Conservation (phyloP, 1,284 basidiomycete species). For the Chondrostereum purpureum region DNA sequence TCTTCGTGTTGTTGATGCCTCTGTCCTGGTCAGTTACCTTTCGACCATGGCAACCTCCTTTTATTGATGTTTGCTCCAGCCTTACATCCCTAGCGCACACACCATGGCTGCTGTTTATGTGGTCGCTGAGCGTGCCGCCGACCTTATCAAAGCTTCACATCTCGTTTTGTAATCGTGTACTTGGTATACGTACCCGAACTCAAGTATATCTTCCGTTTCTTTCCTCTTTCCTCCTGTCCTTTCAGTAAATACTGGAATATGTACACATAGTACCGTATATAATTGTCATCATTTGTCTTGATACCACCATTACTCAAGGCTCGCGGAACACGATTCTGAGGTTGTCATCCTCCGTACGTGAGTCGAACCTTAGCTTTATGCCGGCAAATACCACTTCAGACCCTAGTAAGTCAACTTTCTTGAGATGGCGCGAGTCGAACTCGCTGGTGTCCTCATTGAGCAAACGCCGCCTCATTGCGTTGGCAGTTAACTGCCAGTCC, state of each 20-base stretch:
- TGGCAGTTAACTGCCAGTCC: no score
- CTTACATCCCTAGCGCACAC: conserved; percentile 10
- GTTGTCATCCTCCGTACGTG: no score
- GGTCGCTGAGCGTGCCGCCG: conserved; percentile 10
- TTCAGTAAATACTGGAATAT: no score
- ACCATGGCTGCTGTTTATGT: conserved; percentile 11
- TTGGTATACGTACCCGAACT: no score
- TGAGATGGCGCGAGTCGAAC: not conserved
- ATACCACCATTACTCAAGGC: no score
- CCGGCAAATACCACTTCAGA: not conserved
- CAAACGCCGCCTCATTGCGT: not conserved
- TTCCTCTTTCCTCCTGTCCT: no score
- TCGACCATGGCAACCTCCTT: not conserved
- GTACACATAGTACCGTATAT: no score
- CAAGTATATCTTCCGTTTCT: no score
- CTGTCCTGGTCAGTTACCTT: conserved; percentile 20
- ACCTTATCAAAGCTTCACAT: conserved; percentile 7
- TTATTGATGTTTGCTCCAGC: conserved; percentile 5
- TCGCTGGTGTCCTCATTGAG: not conserved
- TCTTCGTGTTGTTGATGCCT: conserved; percentile 31
- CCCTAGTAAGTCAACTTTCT: not conserved
- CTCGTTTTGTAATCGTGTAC: no score
- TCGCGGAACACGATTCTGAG: no score
- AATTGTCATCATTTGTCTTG: no score
- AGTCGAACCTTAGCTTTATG: no score